phyloP scores from a whole-genome alignment of 2,329 filamentous ascomycete species.

The Hawksworthiomyces lignivorus region DNA sequence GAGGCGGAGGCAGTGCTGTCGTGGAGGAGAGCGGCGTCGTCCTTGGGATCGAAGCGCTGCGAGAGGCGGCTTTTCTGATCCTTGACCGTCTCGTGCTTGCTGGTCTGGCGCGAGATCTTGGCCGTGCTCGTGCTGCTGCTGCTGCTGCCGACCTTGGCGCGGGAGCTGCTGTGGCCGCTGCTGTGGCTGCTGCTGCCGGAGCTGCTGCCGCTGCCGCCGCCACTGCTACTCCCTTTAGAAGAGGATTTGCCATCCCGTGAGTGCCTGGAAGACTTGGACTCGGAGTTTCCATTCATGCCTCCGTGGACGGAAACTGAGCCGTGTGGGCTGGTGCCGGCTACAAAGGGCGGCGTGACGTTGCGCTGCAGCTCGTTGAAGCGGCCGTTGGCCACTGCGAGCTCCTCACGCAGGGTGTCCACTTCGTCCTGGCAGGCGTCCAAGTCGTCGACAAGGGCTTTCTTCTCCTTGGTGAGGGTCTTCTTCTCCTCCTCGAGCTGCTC shows the following conservation, averaged over 20 bases:
- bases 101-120: slow-evolving; percentile 7
- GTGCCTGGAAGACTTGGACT: not conserved
- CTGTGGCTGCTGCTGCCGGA: slow-evolving; percentile 14
- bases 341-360: slow-evolving; percentile 14
- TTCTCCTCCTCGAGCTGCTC: slow-evolving; percentile 22
- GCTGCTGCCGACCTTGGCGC: slow-evolving; percentile 7
- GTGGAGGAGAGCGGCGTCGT: not conserved
- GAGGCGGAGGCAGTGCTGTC: slow-evolving; percentile 2
- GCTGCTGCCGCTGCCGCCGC: not conserved
- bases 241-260: slow-evolving; percentile 4
- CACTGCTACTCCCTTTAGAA: not conserved
- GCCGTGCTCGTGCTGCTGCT: slow-evolving; percentile 10
- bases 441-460: slow-evolving; percentile 15
- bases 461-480: slow-evolving; percentile 16
- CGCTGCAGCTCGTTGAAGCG: slow-evolving; percentile 19
- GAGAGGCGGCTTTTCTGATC: slow-evolving; percentile 23
- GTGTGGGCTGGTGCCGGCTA: slow-evolving; percentile 10
- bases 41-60: slow-evolving; percentile 20
- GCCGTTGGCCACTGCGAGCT: slow-evolving; percentile 19
- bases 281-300: not conserved
- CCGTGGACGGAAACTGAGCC: not conserved
- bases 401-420: slow-evolving; percentile 15
- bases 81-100: slow-evolving; percentile 16
- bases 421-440: slow-evolving; percentile 14
- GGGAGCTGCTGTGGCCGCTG: slow-evolving; percentile 6